These are phyloP conservation scores for Aegilops longissima DNA, from an alignment of 176 grass and related monocot species.

Conservation along the genomic window DNA sequence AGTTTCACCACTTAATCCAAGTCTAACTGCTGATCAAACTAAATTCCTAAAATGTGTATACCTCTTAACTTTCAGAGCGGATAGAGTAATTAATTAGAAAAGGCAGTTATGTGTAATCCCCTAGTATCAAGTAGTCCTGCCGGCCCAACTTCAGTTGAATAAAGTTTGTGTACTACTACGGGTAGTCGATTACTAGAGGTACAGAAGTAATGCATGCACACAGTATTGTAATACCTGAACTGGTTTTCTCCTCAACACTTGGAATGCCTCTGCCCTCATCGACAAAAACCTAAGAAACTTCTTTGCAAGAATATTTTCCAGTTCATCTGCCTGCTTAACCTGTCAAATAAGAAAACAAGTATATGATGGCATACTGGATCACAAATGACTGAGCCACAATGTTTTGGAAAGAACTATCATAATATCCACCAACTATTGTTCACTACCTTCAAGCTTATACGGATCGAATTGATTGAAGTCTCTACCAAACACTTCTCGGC, in stretches of 20 bases:
- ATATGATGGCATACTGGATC: constrained; percentile 2
- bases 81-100: background rate
- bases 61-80: background rate
- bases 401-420: background rate
- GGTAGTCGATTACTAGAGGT: background rate
- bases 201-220: background rate
- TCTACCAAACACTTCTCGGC: constrained; percentile 97
- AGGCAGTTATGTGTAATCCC: background rate
- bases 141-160: background rate
- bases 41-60: background rate
- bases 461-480: constrained; percentile 93
- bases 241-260: constrained; percentile 93
- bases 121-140: background rate
- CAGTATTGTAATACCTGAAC: constrained; percentile 68
- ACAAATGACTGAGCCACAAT: background rate
- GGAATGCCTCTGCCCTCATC: constrained; percentile 96
- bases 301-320: constrained; percentile 98
- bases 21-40: background rate
- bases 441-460: constrained; percentile 91
- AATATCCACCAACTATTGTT: background rate
- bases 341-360: constrained; percentile 33
- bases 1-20: background rate
- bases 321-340: constrained; percentile 96
- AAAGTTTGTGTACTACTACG: background rate
- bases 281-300: constrained; percentile 96